Evolutionary conservation across 495 filamentous ascomycete species (phyloP).

Genomic region (Trichoderma virens): DNA sequence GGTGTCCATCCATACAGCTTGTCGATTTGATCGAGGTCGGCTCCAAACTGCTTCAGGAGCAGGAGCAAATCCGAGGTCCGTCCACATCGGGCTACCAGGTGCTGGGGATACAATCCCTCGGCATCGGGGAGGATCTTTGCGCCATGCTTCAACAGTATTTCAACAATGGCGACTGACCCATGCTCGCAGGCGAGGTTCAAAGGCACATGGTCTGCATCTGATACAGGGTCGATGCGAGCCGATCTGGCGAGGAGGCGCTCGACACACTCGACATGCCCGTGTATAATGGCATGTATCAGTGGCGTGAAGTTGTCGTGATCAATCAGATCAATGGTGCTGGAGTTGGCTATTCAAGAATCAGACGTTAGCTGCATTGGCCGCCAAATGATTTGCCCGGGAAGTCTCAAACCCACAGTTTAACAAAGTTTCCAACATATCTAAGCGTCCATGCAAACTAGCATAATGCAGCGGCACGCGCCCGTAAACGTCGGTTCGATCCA

Average conservation of each 20-base stretch:
- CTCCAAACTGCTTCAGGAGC: slow-evolving; percentile 75
- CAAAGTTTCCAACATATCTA: slow-evolving; percentile 73
- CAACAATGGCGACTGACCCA: slow-evolving; percentile 72
- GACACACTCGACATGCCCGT: slow-evolving; percentile 70
- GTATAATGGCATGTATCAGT: slow-evolving; percentile 88
- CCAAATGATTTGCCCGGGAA: background rate
- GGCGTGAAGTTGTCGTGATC: slow-evolving; percentile 98
- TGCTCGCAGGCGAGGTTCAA: slow-evolving; percentile 92
- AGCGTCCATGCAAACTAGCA: slow-evolving; percentile 85
- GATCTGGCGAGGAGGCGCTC: slow-evolving; percentile 61
- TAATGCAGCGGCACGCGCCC: slow-evolving; percentile 92
- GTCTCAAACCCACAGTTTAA: slow-evolving; percentile 40
- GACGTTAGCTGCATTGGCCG: slow-evolving; percentile 9
- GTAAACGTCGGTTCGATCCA: slow-evolving; percentile 81
- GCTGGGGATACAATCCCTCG: slow-evolving; percentile 94
- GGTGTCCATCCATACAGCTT: slow-evolving; percentile 97
- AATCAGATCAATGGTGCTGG: slow-evolving; percentile 66
- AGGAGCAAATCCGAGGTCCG: slow-evolving; percentile 69
- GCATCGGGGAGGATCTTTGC: slow-evolving; percentile 82
- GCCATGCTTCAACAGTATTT: slow-evolving; percentile 69
- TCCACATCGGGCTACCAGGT: slow-evolving; percentile 88
- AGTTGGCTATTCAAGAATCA: slow-evolving; percentile 27
- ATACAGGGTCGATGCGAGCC: slow-evolving; percentile 71
- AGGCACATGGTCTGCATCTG: slow-evolving; percentile 85
- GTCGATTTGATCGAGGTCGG: slow-evolving; percentile 86